Evolutionary conservation across 495 filamentous ascomycete species (phyloP), one percentile per base, ranked within the genome.

Genomic region (Saxophila tyrrhenica): DNA sequence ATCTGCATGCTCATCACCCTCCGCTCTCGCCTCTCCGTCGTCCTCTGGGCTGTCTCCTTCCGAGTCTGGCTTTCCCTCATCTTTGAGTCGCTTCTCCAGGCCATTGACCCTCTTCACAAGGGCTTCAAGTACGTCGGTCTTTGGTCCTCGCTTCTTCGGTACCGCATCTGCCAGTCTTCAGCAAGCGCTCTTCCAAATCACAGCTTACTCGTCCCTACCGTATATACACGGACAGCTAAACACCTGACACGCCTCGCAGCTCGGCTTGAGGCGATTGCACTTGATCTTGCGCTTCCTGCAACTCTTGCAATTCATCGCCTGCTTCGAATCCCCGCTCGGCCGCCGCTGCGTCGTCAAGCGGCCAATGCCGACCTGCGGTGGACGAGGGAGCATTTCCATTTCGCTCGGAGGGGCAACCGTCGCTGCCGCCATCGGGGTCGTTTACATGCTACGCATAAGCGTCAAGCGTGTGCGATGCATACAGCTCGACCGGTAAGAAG

Each of bases 271-370:
- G 17, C 87, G 84, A 70, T 89, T 91, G 70, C 87, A 94, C 70
- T 94, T 94, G 73, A 91, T 91, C 87, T 94, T 94, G 63, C 87
- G 77, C 67, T 90, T 94, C 59, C 87, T 81, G 73, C 87, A 94
- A 21, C 84, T 89, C 66, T 94, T 91, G 79, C 87, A 94, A 68
- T 94, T 94, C 87, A 94, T 94, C 19, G 86, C 83, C 72, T 91
- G 86, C 59, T 86, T 82, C 21, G 84, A 85, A 63, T 89, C 85
- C 17, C 38, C 79, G 71, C 77, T 81, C 70, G 79, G 73, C 44
- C 85, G 81, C 50, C 86, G 81, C n/a, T n/a, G n/a, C 29, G 80
- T 75, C 39, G 86, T 83, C 59, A 94, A 71, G 60, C 87, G 80
- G 69, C 89, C 86, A 68, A 92, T 92, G 69, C 85, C 85, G 65